phyloP scores from a whole-genome alignment of 441 rosid species.

The Adansonia rubrostipa region DNA sequence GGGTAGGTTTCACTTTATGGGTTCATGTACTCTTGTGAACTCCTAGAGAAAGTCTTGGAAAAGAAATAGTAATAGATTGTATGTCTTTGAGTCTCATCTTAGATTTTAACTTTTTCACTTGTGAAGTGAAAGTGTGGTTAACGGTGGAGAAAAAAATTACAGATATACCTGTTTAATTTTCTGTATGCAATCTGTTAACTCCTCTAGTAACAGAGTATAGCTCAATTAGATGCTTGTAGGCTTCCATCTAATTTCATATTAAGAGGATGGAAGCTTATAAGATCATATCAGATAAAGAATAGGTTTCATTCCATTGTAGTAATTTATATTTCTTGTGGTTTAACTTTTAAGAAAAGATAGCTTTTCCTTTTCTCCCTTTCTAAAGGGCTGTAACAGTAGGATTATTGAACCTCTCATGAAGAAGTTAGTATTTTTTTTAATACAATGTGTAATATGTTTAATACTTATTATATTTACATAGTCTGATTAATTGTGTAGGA shows the following conservation, averaged over 20 bases:
- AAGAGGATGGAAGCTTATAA: constrained; percentile 13
- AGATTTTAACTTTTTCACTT: constrained; percentile 13
- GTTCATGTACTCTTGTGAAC: constrained; percentile 44
- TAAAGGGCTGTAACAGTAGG: not conserved
- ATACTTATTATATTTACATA: constrained; percentile 36
- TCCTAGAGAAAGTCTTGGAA: constrained; percentile 55
- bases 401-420: not conserved
- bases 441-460: not conserved
- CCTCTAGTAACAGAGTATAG: not conserved
- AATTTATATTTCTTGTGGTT: constrained; percentile 8
- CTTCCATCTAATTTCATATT: constrained; percentile 16
- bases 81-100: constrained; percentile 18
- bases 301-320: not conserved
- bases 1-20: constrained; percentile 66
- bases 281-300: not conserved
- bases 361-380: not conserved
- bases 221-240: constrained; percentile 7
- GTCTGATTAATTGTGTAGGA: constrained; percentile 42
- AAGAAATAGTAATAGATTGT: constrained; percentile 67
- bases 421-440: not conserved
- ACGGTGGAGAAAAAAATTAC: not conserved
- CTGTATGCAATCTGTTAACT: not conserved
- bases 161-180: constrained; percentile 37
- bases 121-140: constrained; percentile 26
- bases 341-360: not conserved